Evolutionary conservation across 2,329 filamentous ascomycete species (phyloP).

Genomic region (Pezicula carpinea): DNA sequence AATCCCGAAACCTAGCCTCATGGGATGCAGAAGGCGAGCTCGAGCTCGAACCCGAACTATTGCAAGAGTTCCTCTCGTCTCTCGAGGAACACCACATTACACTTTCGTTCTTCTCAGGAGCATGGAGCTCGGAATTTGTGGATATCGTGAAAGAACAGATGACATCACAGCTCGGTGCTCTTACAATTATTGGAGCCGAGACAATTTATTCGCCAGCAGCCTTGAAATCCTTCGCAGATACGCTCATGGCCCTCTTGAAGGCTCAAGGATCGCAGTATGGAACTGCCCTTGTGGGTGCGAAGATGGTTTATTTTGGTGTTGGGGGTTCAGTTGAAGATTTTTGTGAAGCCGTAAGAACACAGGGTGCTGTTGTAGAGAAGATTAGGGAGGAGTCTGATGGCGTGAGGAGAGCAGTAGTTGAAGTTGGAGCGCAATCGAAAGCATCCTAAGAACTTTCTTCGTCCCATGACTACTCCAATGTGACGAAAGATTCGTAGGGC

Average conservation of each 20-base stretch:
- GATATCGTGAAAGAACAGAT: conserved; percentile 40
- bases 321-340: conserved; percentile 79
- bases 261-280: conserved; percentile 36
- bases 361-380: conserved; percentile 44
- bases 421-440: conserved; percentile 13
- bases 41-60: conserved; percentile 38
- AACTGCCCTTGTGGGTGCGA: conserved; percentile 64
- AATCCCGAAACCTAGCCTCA: conserved; percentile 9
- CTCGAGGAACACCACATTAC: conserved; percentile 47
- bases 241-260: conserved; percentile 55
- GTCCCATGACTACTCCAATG: too few species aligned
- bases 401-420: conserved; percentile 56
- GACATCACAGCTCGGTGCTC: conserved; percentile 23
- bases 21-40: conserved; percentile 29
- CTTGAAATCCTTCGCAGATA: conserved; percentile 63
- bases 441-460: too few species aligned
- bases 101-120: conserved; percentile 68
- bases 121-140: conserved; percentile 65
- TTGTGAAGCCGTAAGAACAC: conserved; percentile 43
- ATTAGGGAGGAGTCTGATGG: conserved; percentile 56
- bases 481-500: too few species aligned
- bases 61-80: conserved; percentile 52
- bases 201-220: conserved; percentile 79
- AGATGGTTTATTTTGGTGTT: conserved; percentile 79
- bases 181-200: conserved; percentile 66